These are phyloP conservation scores for Aspergillus oerlinghausenensis DNA, from an alignment of 2,329 filamentous ascomycete species.

Conservation along the genomic window DNA sequence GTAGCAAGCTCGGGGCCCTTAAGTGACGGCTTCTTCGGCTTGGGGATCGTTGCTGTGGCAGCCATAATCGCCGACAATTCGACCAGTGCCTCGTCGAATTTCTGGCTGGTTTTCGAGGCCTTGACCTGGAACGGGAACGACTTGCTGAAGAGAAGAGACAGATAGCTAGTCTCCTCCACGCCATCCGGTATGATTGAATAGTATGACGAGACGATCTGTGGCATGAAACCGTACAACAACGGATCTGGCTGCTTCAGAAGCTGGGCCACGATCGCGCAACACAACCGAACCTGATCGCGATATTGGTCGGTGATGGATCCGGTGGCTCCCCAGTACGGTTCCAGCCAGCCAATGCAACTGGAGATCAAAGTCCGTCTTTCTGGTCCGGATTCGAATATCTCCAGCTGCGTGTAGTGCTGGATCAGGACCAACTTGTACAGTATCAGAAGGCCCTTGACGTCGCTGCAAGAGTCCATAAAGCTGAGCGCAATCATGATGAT, in stretches of 20 bases:
- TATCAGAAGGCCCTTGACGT: constrained; percentile 84
- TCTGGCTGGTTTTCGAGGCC: constrained; percentile 53
- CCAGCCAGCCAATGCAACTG: constrained; percentile 85
- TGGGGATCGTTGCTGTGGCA: constrained; percentile 69
- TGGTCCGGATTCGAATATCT: constrained; percentile 74
- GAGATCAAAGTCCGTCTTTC: constrained; percentile 68
- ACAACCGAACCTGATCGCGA: constrained; percentile 87
- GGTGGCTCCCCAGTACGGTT: constrained; percentile 83
- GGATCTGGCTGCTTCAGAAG: constrained; percentile 74
- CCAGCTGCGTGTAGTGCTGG: constrained; percentile 80
- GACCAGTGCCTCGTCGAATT: constrained; percentile 80
- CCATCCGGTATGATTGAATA: constrained; percentile 66
- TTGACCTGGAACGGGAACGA: constrained; percentile 83
- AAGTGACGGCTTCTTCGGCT: constrained; percentile 69
- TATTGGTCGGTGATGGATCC: constrained; percentile 75
- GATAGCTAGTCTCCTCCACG: constrained; percentile 52
- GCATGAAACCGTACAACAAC: constrained; percentile 82
- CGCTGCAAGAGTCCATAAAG: constrained; percentile 85
- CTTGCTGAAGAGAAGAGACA: constrained; percentile 86
- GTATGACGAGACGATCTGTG: constrained; percentile 88
- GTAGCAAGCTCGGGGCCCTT: constrained; percentile 72
- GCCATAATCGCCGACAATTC: constrained; percentile 87
- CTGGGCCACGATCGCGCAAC: constrained; percentile 85
- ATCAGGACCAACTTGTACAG: constrained; percentile 90
- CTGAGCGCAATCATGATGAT: constrained; percentile 87